Base-by-base conservation (phyloP, 2,329 filamentous ascomycete genomes). In the Fonsecaea erecta region DNA sequence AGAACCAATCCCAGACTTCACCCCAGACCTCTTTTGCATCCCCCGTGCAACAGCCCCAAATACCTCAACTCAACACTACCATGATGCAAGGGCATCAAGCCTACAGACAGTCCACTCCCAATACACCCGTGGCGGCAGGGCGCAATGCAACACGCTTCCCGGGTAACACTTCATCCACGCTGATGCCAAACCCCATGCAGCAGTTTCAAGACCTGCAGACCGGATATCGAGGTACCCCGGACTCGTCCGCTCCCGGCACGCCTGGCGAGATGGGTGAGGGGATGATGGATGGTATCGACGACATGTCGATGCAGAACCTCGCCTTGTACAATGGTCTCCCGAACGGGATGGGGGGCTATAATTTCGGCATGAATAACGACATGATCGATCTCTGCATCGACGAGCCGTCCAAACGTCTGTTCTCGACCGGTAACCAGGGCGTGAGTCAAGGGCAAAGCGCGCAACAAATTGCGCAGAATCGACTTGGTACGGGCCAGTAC, bases 321-420 rank as follows among this genome's bases (percentile, higher is more conserved):
- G 71, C 75, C 52, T 77, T 79, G 66, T 79, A 81, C 61, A 75
- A 76, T 69, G 74, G 75, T 51, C 63, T 70, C 59, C 77, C 79
- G 54, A 77, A 75, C 54, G 70, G 67, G 6, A 71, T 72, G 55
- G 69, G 67, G 16, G 75, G 78, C 52, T 75, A 75, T 21, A 79
- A 80, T 52, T 83, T 80, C 57, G 74, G 76, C 73, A 75, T 84
- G 75, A 77, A 77, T 65, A 82, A 80, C 67, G 80, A 82, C 60
- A 83, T 83, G 81, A 73, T 90, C 68, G 85, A 89, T 72, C 75
- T 86, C 3, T 86, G 84, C 71, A 98, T 98, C 74, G 93, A 97
- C 71, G 93, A 98, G 75, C 95, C 95, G 2, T 95, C 92, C 46
- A 98, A 97, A 82, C 89, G 93, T 55, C 83, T 99, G 14, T 97